These are phyloP conservation scores for Irpex sp. DNA, from an alignment of 1,284 basidiomycete genomes.

Conservation along the genomic window DNA sequence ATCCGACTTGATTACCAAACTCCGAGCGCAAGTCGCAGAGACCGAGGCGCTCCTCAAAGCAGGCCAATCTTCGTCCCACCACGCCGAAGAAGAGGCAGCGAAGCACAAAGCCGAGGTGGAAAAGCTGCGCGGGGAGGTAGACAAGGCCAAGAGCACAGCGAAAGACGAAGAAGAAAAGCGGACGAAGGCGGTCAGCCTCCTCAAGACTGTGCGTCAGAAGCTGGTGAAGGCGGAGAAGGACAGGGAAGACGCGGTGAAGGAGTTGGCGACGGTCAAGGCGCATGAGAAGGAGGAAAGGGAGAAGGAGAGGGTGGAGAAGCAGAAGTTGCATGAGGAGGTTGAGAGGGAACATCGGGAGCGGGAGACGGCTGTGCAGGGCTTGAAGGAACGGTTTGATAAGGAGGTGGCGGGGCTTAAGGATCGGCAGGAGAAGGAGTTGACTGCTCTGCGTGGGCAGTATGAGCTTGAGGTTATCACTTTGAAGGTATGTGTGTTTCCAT, in stretches of 20 bases:
- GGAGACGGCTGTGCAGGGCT: slow-evolving; percentile 61
- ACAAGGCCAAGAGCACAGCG: slow-evolving; percentile 52
- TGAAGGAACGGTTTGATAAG: slow-evolving; percentile 73
- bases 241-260: slow-evolving; percentile 69
- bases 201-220: slow-evolving; percentile 92
- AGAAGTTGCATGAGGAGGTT: slow-evolving; percentile 51
- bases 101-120: slow-evolving; percentile 51
- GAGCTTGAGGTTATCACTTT: slow-evolving; percentile 71
- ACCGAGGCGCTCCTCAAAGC: slow-evolving; percentile 62
- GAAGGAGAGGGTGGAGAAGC: slow-evolving; percentile 57
- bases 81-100: slow-evolving; percentile 40
- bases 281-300: slow-evolving; percentile 57
- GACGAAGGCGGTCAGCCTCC: slow-evolving; percentile 82
- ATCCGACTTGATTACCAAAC: slow-evolving; percentile 62
- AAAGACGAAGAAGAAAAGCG: slow-evolving; percentile 96
- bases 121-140: slow-evolving; percentile 54
- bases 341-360: slow-evolving; percentile 58
- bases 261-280: slow-evolving; percentile 46
- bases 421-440: slow-evolving; percentile 68
- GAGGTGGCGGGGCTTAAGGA: slow-evolving; percentile 63
- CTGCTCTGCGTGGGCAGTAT: slow-evolving; percentile 60
- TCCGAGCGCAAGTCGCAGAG: slow-evolving; percentile 65
- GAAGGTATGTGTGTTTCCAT: slow-evolving; percentile 48
- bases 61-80: slow-evolving; percentile 41
- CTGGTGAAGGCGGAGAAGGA: slow-evolving; percentile 91